Evolutionary conservation across 495 filamentous ascomycete species (phyloP), one percentile per base, ranked within the genome.

Genomic region (Penicillium antarcticum): DNA sequence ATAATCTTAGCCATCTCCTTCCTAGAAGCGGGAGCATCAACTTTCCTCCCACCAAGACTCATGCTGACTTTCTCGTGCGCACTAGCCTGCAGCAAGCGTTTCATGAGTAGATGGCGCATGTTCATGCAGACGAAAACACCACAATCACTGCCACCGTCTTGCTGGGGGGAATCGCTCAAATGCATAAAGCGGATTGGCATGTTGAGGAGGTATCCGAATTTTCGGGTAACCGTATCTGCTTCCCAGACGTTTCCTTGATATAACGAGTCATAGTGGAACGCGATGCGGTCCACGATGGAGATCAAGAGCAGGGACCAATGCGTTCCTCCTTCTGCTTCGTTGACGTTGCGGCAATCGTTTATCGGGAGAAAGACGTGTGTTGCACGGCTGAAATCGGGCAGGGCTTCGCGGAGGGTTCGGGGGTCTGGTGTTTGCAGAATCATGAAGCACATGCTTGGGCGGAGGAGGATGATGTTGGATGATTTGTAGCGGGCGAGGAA

Each of bases 311-410:
- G 75, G 2, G 89, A 95, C 95, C 95, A 99, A 68, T 99, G 95
- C 2, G 84, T 86, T 33, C 95, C 95, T 39, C 90, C 90, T 73
- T 97, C 92, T 17, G 91, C 84, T 45, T 85, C 74, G 24, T 75
- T 79, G 43, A 87, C 81, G 53, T 91, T 87, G 9, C 80, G 80
- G 58, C 81, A 87, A 71, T 99, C 92, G 68, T 97, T 99, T 51
- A 99, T 86, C 9, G 95, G 95, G 13, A 97, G 83, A 73, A 99
- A 99, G 65, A 97, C 91, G 69, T 99, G 95, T 2, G 91, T 94
- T 16, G 91, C 87, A 14, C 78, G 78, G 41, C 68, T 64, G 73
- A 98, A 95, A 66, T 95, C 77, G 0, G 73, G 74, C 12, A 76
- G 65, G 0, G 73, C 74, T 43, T 75, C 71, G 48, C 72, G 71